Conservation (phyloP, 2,329 filamentous ascomycete species). For the Colletotrichum shisoi region DNA sequence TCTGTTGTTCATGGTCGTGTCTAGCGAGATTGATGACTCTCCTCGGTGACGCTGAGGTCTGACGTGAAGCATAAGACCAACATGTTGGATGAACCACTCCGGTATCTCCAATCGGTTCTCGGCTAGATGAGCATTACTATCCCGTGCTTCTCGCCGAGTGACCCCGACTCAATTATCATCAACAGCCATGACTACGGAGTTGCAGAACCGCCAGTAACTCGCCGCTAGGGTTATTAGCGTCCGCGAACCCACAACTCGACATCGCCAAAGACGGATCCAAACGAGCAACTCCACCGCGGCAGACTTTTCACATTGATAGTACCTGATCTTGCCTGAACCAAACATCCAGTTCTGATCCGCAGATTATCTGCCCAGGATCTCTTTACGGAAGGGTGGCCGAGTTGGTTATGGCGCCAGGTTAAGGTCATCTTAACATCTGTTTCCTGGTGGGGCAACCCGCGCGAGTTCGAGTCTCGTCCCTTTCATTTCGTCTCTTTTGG, state of each 20-base stretch:
- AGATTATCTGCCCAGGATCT: neutral
- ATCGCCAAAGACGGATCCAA: neutral
- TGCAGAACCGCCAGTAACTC: neutral
- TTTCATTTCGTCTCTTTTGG: neutral
- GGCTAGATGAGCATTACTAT: too few species aligned
- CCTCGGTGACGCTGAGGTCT: too few species aligned
- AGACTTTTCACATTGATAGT: neutral
- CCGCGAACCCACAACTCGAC: neutral
- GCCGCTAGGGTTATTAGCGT: neutral
- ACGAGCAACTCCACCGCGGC: neutral
- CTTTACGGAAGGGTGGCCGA: constrained; percentile 5
- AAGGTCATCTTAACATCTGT: constrained; percentile 18
- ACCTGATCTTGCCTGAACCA: accelerated
- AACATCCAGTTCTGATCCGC: neutral
- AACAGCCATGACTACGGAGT: too few species aligned
- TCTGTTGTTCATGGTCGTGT: neutral
- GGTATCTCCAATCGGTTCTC: too few species aligned
- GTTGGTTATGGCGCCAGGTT: constrained; percentile 23
- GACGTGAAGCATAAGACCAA: too few species aligned
- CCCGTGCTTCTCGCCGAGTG: too few species aligned
- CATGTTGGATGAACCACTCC: too few species aligned
- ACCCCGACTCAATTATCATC: too few species aligned
- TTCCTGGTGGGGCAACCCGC: constrained; percentile 19
- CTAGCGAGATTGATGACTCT: neutral
- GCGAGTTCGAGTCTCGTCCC: constrained; percentile 20